phyloP scores from a whole-genome alignment of 2,329 filamentous ascomycete genomes.

The Mycosphaerella arachidis region DNA sequence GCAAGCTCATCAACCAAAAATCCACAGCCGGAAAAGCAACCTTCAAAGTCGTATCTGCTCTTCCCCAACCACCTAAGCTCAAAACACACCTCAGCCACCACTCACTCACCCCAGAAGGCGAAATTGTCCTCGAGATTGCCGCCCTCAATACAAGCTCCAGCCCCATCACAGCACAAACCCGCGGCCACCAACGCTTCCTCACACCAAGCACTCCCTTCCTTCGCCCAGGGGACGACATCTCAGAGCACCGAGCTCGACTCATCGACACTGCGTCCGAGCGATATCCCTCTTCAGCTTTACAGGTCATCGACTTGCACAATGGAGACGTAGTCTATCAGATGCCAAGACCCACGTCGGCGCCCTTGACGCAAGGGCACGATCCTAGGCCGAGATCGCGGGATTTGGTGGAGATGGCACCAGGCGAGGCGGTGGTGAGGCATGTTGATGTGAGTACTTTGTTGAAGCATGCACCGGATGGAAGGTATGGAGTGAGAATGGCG shows the following conservation, averaged over 20 bases:
- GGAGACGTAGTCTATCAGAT: constrained; percentile 3
- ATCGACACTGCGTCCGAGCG: constrained; percentile 6
- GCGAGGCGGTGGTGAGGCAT: neutral
- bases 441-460: neutral
- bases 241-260: constrained; percentile 8
- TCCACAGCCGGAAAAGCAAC: constrained; percentile 9
- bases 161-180: constrained; percentile 14
- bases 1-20: constrained; percentile 14
- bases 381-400: neutral
- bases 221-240: constrained; percentile 1
- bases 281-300: constrained; percentile 6
- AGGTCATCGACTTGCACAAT: constrained; percentile 9
- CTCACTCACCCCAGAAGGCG: neutral
- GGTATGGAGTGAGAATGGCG: constrained; percentile 1
- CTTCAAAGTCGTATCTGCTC: constrained; percentile 10
- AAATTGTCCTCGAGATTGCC: constrained; percentile 8
- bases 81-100: constrained; percentile 10
- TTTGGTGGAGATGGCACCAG: constrained; percentile 4
- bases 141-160: constrained; percentile 13
- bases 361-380: neutral
- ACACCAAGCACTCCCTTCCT: constrained; percentile 11
- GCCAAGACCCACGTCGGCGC: neutral
- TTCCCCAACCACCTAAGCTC: constrained; percentile 14
- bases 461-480: constrained; percentile 1
- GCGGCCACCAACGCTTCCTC: constrained; percentile 16